Conservation (phyloP, 768 basidiomycete genomes). For the Hericium erinaceus region DNA sequence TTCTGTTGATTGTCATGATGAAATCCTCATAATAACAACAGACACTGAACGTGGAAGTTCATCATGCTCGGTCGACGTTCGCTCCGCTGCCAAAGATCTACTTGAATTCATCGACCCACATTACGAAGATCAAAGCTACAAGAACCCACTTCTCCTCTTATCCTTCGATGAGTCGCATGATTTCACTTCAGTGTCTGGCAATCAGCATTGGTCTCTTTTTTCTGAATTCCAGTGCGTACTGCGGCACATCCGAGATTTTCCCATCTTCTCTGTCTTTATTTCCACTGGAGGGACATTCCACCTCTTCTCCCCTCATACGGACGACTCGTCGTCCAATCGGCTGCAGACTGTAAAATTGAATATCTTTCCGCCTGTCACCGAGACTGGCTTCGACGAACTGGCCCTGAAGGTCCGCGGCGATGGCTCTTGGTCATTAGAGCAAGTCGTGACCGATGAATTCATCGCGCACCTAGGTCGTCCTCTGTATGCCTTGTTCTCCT, state of each 20-base stretch:
- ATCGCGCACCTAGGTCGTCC: conserved; percentile 19
- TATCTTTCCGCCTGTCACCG: conserved; percentile 12
- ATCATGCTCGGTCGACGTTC: no score
- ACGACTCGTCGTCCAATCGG: conserved; percentile 3
- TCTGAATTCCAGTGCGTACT: conserved; percentile 11
- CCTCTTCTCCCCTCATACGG: conserved; percentile 2
- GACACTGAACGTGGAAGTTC: no score
- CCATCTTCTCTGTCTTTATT: conserved; percentile 17
- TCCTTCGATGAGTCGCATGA: conserved; percentile 19
- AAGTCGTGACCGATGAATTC: conserved; percentile 12
- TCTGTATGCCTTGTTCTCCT: conserved; percentile 13
- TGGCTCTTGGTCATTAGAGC: conserved; percentile 7
- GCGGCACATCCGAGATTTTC: conserved; percentile 3
- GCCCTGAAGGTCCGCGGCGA: conserved; percentile 5
- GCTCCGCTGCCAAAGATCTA: neutral
- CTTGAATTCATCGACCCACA: neutral
- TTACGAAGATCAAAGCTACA: neutral
- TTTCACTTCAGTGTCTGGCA: conserved; percentile 1
- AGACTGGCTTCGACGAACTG: conserved; percentile 19
- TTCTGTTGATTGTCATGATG: no score
- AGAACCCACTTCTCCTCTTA: conserved; percentile 10
- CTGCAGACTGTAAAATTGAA: conserved; percentile 3
- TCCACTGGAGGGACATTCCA: conserved; percentile 17
- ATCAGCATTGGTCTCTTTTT: neutral
- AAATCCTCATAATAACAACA: no score